Conservation (phyloP, 163 green algal species). For the Chlamydomonas reinhardtii region DNA sequence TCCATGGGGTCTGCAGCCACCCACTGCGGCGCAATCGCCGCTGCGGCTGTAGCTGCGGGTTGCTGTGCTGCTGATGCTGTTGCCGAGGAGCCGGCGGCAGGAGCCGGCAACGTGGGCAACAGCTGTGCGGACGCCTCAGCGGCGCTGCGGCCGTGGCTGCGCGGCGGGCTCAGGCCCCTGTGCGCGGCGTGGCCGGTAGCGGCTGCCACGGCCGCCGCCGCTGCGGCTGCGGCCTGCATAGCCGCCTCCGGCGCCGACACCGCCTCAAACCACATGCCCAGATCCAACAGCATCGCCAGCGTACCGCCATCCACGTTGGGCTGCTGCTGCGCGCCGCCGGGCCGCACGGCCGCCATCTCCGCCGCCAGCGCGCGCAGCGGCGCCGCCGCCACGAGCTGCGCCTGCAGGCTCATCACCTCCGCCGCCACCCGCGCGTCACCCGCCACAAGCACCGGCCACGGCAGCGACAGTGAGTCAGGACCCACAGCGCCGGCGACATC, state of each 20-base stretch:
- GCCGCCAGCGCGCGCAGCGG: constrained; percentile 13
- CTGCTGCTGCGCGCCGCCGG: background rate
- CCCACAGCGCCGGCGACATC: background rate
- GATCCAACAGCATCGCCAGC: constrained; percentile 25
- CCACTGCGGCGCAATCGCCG: no score
- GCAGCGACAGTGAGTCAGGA: constrained; percentile 6
- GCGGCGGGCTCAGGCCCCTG: no score
- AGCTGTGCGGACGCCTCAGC: background rate
- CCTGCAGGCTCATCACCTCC: constrained; percentile 28
- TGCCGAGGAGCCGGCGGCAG: no score
- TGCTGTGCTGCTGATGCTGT: background rate
- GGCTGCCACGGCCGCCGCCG: background rate
- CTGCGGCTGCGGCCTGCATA: background rate
- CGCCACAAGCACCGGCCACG: constrained; percentile 40
- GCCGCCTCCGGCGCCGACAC: constrained; percentile 17
- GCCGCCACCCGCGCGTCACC: constrained; percentile 7
- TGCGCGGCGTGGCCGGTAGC: background rate
- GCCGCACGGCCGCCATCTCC: background rate
- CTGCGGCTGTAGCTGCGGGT: background rate
- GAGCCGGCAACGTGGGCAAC: no score
- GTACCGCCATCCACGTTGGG: constrained; percentile 18
- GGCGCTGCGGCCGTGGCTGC: no score
- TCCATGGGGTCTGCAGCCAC: background rate
- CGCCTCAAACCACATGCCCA: constrained; percentile 40
- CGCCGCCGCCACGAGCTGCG: constrained; percentile 17